phyloP scores from a whole-genome alignment of 768 basidiomycete genomes.

The Pisolithus tinctorius region DNA sequence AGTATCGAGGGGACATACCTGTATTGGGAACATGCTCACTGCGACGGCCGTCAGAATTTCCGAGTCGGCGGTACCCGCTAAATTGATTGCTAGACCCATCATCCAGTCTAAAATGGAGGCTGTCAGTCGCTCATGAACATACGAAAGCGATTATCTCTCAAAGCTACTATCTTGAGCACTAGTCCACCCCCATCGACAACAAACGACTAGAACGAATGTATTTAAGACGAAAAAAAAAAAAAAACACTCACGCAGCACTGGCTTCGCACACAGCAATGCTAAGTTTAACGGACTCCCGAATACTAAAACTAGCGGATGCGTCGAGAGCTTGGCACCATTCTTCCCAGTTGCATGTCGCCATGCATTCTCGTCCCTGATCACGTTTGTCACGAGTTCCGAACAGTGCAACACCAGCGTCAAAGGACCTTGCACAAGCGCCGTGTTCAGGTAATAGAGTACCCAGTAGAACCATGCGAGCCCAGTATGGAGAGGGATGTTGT shows the following conservation, averaged over 20 bases:
- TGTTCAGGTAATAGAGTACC: constrained; percentile 18
- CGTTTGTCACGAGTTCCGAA: constrained; percentile 22
- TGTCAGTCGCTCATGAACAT: not conserved
- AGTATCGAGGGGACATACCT: constrained; percentile 8
- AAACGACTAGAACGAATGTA: not conserved
- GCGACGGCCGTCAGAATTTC: constrained; percentile 9
- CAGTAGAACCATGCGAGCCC: constrained; percentile 16
- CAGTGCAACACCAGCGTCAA: constrained; percentile 25
- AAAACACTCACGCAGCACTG: constrained; percentile 21
- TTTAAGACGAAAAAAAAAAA: too few relatives aligned
- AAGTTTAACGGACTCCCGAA: constrained; percentile 15
- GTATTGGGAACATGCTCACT: constrained; percentile 21
- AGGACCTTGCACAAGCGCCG: constrained; percentile 22
- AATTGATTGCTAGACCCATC: constrained; percentile 23
- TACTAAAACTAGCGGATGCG: constrained; percentile 17
- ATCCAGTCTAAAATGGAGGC: constrained; percentile 21
- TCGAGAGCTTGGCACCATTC: constrained; percentile 11
- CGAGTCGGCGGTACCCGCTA: constrained; percentile 8
- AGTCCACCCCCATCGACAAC: not conserved
- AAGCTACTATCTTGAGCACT: too few relatives aligned
- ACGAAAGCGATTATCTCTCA: too few relatives aligned
- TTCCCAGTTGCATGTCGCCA: constrained; percentile 19
- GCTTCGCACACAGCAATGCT: constrained; percentile 14
- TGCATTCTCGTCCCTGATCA: constrained; percentile 21
- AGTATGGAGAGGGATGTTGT: constrained; percentile 15